These are phyloP conservation scores for Mycena crocata DNA, from an alignment of 768 basidiomycete genomes.

Conservation along the genomic window DNA sequence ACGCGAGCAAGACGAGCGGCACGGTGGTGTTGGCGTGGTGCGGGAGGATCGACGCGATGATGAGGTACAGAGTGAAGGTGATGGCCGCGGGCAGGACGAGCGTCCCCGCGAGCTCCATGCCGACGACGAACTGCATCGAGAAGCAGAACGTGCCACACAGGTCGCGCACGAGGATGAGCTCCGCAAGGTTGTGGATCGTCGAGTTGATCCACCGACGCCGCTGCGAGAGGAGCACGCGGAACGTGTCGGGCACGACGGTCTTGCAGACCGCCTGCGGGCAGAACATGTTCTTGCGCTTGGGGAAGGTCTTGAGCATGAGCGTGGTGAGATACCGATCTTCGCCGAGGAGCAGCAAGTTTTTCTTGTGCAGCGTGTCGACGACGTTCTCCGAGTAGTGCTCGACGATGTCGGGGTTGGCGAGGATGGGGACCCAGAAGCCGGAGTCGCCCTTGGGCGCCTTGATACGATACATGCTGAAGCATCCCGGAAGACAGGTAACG, in stretches of 20 bases:
- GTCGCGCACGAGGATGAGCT: constrained; percentile 93
- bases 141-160: constrained; percentile 99
- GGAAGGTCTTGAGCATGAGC: constrained; percentile 98
- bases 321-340: constrained; percentile 99
- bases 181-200: constrained; percentile 95
- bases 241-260: constrained; percentile 97
- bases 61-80: constrained; percentile 94
- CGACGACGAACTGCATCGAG: too few species aligned
- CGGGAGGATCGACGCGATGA: constrained; percentile 89
- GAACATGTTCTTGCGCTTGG: constrained; percentile 99
- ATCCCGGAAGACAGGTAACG: constrained; percentile 98
- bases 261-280: constrained; percentile 99
- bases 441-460: constrained; percentile 97
- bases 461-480: constrained; percentile 99
- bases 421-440: constrained; percentile 98
- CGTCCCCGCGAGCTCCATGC: constrained; percentile 97
- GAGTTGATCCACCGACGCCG: too few species aligned
- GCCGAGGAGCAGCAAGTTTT: constrained; percentile 95
- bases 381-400: constrained; percentile 99
- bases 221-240: constrained; percentile 92
- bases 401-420: constrained; percentile 99
- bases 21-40: constrained; percentile 83
- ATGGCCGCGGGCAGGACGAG: constrained; percentile 97
- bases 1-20: too few species aligned
- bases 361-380: constrained; percentile 99